These are phyloP conservation scores for Closterium sp. DNA, from an alignment of 139 green algal species.

Conservation along the genomic window DNA sequence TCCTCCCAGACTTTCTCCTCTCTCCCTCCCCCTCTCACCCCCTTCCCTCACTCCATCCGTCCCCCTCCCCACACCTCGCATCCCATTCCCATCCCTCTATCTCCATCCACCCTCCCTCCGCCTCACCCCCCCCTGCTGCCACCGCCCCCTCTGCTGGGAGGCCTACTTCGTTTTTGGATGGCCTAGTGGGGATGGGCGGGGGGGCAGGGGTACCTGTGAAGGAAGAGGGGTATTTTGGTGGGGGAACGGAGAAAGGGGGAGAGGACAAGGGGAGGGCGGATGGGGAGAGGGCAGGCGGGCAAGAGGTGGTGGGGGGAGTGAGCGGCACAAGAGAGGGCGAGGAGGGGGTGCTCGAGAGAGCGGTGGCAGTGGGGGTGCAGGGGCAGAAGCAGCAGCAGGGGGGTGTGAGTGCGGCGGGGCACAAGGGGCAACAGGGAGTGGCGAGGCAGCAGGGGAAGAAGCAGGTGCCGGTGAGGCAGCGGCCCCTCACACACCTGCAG, in stretches of 20 bases:
- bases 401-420: background rate
- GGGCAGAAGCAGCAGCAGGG: background rate
- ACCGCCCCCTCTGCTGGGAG: background rate
- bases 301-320: background rate
- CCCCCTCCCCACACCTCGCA: background rate
- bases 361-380: background rate
- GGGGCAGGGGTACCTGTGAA: background rate
- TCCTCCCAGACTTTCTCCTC: background rate
- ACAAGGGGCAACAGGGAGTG: background rate
- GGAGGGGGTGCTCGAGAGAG: background rate
- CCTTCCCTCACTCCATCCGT: background rate
- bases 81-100: background rate
- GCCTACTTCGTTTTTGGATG: background rate
- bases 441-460: background rate
- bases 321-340: background rate
- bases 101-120: background rate
- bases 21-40: background rate
- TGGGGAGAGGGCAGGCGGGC: background rate
- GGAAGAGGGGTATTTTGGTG: background rate
- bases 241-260: background rate
- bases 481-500: background rate
- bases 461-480: background rate
- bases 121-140: background rate
- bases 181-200: background rate
- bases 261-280: background rate